Conservation (phyloP, 805 yeast species). For the Aciculoconidium aculeatum region DNA sequence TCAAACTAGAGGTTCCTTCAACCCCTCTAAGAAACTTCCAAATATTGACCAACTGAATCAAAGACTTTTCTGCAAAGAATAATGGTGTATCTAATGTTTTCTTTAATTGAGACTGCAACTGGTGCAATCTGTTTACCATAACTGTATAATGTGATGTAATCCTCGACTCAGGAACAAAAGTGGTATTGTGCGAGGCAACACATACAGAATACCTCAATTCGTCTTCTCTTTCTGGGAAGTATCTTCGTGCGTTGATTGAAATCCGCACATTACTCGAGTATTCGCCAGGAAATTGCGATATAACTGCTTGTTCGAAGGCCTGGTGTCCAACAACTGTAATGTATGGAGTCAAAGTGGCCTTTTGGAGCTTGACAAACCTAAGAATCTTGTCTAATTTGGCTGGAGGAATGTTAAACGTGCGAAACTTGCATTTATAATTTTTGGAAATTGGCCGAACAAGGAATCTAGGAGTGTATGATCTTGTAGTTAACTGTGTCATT, state of each 20-base stretch:
- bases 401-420: conserved; percentile 2
- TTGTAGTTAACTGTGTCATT: not conserved
- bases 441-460: conserved; percentile 3
- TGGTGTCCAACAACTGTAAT: conserved; percentile 5
- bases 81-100: conserved; percentile 4
- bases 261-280: conserved; percentile 6
- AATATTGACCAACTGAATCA: conserved; percentile 4
- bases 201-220: conserved; percentile 5
- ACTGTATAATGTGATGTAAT: no score
- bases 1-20: conserved; percentile 5
- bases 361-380: conserved; percentile 3
- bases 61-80: conserved; percentile 5
- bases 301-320: conserved; percentile 3
- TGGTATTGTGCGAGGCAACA: conserved; percentile 4
- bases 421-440: conserved; percentile 4
- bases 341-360: conserved; percentile 5
- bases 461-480: conserved; percentile 5
- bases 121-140: conserved; percentile 1
- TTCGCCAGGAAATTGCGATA: conserved; percentile 5
- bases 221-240: conserved; percentile 4
- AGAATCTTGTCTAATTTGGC: conserved; percentile 1
- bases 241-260: conserved; percentile 6
- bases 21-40: conserved; percentile 5
- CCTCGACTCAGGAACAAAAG: conserved; percentile 1
- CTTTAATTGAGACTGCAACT: conserved; percentile 3